Conservation (phyloP, 495 filamentous ascomycete genomes). For the Neurospora sp. region DNA sequence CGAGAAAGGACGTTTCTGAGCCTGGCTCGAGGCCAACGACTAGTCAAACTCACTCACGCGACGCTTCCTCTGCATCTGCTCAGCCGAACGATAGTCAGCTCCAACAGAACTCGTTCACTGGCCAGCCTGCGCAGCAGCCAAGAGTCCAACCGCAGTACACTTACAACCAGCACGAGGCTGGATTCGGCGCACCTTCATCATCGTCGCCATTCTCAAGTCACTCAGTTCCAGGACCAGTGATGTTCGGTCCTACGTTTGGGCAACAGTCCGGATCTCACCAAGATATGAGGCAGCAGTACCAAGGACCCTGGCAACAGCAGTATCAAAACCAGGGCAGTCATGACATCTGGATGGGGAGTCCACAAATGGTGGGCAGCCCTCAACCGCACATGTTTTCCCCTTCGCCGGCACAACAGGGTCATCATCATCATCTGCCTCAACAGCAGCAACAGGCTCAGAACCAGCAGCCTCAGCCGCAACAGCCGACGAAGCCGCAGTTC, state of each 20-base stretch:
- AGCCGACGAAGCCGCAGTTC: constrained; percentile 1
- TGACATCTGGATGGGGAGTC: constrained; percentile 11
- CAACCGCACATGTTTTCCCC: background rate
- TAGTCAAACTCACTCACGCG: background rate
- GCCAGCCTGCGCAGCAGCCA: background rate
- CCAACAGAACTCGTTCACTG: background rate
- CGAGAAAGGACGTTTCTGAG: constrained; percentile 9
- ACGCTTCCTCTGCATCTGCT: background rate
- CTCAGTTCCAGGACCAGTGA: constrained; percentile 2
- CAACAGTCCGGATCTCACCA: constrained; percentile 25
- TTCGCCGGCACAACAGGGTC: background rate
- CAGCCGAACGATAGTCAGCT: background rate
- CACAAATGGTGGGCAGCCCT: background rate
- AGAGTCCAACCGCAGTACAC: background rate
- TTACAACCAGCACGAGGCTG: background rate
- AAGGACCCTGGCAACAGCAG: constrained; percentile 21
- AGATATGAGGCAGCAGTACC: constrained; percentile 36
- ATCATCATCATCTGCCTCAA: background rate
- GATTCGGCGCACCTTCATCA: background rate
- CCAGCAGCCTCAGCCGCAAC: background rate
- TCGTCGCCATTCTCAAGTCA: constrained; percentile 1
- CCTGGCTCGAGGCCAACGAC: background rate
- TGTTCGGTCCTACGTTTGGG: constrained; percentile 6
- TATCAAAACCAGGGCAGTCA: constrained; percentile 1
- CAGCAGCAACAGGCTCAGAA: constrained; percentile 2